These are phyloP conservation scores for Fusarium pseudonygamai DNA, from an alignment of 2,329 filamentous ascomycete genomes.

Conservation along the genomic window DNA sequence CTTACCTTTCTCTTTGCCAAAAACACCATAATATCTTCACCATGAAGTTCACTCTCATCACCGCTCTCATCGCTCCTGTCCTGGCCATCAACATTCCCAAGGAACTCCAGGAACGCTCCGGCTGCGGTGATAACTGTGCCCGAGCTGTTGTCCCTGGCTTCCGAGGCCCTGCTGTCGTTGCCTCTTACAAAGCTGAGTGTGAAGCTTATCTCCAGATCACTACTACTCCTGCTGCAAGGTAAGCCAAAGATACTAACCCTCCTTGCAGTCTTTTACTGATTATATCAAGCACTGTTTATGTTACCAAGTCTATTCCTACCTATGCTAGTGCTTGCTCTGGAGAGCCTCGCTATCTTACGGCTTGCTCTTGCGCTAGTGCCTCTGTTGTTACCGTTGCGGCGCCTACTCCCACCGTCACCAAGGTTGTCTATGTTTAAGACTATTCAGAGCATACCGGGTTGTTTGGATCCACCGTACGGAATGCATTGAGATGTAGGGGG, in stretches of 20 bases:
- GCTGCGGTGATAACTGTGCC: conserved; percentile 34
- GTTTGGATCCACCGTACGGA: background rate
- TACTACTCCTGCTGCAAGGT: conserved; percentile 29
- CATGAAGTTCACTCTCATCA: conserved; percentile 35
- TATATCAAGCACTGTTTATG: conserved; percentile 21
- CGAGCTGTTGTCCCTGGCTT: conserved; percentile 31
- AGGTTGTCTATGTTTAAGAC: conserved; percentile 15
- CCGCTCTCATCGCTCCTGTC: conserved; percentile 21
- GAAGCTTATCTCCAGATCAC: conserved; percentile 30
- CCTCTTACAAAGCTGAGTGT: conserved; percentile 30
- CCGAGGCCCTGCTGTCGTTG: conserved; percentile 13
- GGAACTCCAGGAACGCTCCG: conserved; percentile 25
- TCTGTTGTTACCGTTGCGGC: conserved; percentile 25
- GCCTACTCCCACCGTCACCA: conserved; percentile 30
- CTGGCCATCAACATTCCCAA: conserved; percentile 25
- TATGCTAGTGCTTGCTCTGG: conserved; percentile 38
- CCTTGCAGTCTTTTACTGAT: background rate
- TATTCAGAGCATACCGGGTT: no score
- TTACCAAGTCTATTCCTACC: conserved; percentile 33
- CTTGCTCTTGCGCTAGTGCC: conserved; percentile 31
- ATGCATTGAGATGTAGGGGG: background rate
- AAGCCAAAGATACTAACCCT: background rate
- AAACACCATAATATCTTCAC: background rate
- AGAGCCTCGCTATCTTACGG: conserved; percentile 31
- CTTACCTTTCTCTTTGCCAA: background rate